These are phyloP conservation scores for Pseudohyphozyma bogoriensis DNA, from an alignment of 768 basidiomycete species.

Conservation along the genomic window DNA sequence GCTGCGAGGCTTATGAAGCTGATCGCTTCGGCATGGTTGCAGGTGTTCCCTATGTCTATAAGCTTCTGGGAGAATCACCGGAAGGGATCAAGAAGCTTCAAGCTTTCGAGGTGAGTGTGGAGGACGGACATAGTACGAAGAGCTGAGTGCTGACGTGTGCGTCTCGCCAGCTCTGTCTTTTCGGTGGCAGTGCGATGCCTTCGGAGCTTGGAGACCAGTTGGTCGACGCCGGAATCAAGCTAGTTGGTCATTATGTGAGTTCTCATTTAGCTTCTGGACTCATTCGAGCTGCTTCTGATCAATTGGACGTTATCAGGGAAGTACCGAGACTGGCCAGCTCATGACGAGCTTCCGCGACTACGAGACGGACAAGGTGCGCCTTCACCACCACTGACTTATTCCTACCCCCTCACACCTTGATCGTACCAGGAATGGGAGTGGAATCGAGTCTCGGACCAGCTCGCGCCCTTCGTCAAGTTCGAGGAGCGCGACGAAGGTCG, in stretches of 20 bases:
- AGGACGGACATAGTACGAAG: too few species aligned
- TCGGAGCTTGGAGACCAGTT: constrained; percentile 50
- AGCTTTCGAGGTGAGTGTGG: constrained; percentile 45
- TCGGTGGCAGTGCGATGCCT: constrained; percentile 49
- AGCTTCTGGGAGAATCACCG: constrained; percentile 46
- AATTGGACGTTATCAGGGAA: background rate
- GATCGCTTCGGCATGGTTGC: too few species aligned
- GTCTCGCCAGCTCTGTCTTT: too few species aligned
- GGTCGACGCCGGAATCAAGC: constrained; percentile 45
- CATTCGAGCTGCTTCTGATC: background rate
- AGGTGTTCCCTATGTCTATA: constrained; percentile 41
- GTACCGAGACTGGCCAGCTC: constrained; percentile 31
- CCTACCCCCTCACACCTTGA: background rate
- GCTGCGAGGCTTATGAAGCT: too few species aligned
- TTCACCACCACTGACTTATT: background rate
- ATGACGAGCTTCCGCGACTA: constrained; percentile 48
- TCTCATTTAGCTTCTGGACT: background rate
- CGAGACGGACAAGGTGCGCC: constrained; percentile 42
- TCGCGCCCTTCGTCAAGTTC: constrained; percentile 42
- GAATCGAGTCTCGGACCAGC: constrained; percentile 38
- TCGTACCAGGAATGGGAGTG: constrained; percentile 47
- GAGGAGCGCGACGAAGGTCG: constrained; percentile 43
- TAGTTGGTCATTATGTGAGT: constrained; percentile 46
- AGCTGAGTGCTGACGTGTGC: too few species aligned
- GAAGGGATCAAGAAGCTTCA: constrained; percentile 44